Base-by-base conservation (phyloP, 1,284 basidiomycete species). In the Takashimella tepidaria region DNA sequence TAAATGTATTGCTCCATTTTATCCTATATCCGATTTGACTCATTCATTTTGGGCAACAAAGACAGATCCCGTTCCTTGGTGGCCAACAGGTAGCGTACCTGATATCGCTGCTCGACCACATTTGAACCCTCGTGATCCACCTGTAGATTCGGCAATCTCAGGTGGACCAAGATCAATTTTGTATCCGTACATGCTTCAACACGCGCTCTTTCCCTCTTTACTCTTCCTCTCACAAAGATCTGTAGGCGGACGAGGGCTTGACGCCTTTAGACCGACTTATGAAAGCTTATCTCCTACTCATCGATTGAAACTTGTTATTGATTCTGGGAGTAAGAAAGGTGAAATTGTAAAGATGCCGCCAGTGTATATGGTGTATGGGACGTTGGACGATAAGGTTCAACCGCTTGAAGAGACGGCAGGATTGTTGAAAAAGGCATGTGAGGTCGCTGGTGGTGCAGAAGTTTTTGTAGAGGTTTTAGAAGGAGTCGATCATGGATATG, bases 101-200 rank as follows among this genome's bases (percentile, higher is more conserved):
- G 64, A 74, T 51, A 55, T 62, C 12, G 64, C 65, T 4, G 72
- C 72, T 2, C 59, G 59, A 45, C 72, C 69, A 2, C 70, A 72
- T 52, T 51, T 74, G 41, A 65, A 72, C 51, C 54, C 60, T 19
- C 67, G 68, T 50, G 67, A 71, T 31, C 50, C 72, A 19, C 70
- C 69, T 19, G 58, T 72, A 37, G 60, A 45, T 37, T 61, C 64
- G 2, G 63, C 70, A 3, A 51, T 62, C 16, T 69, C 66, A 0
- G 70, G 67, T 47, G 72, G 72, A 3, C 72, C 72, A 3, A 56
- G 72, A 19, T 68, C 67, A 3, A 64, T 72, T 49, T 62, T 74
- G 5, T 74, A 74, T 60, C 58, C 64, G 3, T 74, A 74, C 60
- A 74, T 74, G 72, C 64, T 74, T 21, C 72, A 74, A 59, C 69